Evolutionary conservation across 2,329 filamentous ascomycete species (phyloP), one percentile per base, ranked within the genome.

Genomic region (Phyllosticta citrichinensis): DNA sequence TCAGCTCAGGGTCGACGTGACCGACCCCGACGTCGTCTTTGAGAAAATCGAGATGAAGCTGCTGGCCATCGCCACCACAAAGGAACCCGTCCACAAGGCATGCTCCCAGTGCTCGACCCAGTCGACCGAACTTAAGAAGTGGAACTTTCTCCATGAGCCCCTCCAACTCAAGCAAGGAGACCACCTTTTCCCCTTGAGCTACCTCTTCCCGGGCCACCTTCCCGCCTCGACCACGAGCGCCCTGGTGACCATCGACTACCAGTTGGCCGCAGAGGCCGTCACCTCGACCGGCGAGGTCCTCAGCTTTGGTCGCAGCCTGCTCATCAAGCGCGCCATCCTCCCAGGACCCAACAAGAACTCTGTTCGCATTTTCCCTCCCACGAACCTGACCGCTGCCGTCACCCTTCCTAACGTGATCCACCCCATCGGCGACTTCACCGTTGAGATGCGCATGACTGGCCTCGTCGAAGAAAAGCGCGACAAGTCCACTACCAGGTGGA

Each of bases 351-450:
- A 95, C 63, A 93, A 95, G 75, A 87, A 92, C 75, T 95, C 89
- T 17, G 86, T 96, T 64, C 90, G 93, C 69, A 89, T 97, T 70
- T 99, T 99, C 76, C 94, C 93, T 55, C 93, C 94, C 0, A 99
- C 94, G 66, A 94, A 96, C 76, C 87, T 99, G 69, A 92, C 90
- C 66, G 89, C 91, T 62, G 87, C 86, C 69, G 88, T 94, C 64
- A 86, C 90, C 68, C 87, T 96, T 65, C 87, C 87, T 55, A 85
- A 89, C 47, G 84, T 96, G 65, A 86, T 97, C 64, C 87, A 96
- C 76, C 91, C 93, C 5, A 89, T 92, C 63, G 89, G 90, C 68
- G 85, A 84, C 68, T 93, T 95, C 76, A 87, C 81, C 11, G 82
- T 97, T 56, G 82, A 84, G 54, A 86, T 97, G 76, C 86, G 87